Conservation (phyloP, 2,329 filamentous ascomycete genomes). For the Alternaria consortialis region DNA sequence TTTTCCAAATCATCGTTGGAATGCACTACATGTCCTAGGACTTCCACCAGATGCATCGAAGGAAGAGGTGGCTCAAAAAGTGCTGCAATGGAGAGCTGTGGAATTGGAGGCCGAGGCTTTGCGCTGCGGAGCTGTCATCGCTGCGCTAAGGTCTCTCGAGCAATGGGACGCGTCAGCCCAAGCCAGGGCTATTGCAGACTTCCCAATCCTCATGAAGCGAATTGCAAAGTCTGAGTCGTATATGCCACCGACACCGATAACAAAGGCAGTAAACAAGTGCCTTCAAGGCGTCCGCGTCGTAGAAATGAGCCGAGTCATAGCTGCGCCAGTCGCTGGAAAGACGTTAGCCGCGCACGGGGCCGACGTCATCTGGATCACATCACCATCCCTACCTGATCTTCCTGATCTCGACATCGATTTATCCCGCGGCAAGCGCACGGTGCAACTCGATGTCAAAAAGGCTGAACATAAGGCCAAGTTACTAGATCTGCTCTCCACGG, state of each 20-base stretch:
- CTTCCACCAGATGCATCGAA: constrained; percentile 47
- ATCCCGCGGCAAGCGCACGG: constrained; percentile 60
- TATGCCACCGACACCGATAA: constrained; percentile 6
- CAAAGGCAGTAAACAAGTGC: constrained; percentile 34
- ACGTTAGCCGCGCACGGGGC: constrained; percentile 57
- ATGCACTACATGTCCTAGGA: constrained; percentile 56
- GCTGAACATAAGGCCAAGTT: constrained; percentile 53
- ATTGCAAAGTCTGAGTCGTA: constrained; percentile 32
- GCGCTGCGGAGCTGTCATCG: constrained; percentile 55
- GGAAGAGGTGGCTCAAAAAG: constrained; percentile 52
- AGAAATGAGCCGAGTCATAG: constrained; percentile 56
- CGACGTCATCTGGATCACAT: constrained; percentile 59
- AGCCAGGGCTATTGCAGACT: constrained; percentile 54
- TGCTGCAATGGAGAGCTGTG: constrained; percentile 53
- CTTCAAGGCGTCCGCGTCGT: constrained; percentile 55
- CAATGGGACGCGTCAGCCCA: constrained; percentile 64
- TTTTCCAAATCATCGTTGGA: constrained; percentile 61
- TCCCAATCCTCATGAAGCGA: constrained; percentile 58
- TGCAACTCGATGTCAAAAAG: constrained; percentile 59
- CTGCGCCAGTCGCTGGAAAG: constrained; percentile 55
- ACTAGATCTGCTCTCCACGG: constrained; percentile 56
- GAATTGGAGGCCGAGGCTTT: constrained; percentile 61
- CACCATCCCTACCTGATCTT: constrained; percentile 54
- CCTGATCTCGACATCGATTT: constrained; percentile 53
- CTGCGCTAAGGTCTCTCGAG: constrained; percentile 59